Evolutionary conservation across 2,329 filamentous ascomycete species (phyloP).

Genomic region (Trichophaea hybrida): DNA sequence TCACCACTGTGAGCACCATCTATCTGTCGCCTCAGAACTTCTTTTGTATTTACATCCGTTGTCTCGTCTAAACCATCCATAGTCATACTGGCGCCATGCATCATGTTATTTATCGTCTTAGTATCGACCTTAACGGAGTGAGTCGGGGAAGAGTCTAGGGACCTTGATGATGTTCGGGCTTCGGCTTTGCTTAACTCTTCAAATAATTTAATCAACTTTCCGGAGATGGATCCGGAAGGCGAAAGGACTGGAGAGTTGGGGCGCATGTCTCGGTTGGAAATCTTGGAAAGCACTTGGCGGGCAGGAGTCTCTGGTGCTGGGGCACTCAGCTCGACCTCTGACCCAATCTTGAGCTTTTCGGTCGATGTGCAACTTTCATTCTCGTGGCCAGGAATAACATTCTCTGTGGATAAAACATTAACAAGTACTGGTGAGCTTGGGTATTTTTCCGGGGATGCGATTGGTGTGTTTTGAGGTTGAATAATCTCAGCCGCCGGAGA

Average conservation of each 20-base stretch:
- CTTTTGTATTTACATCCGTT: too few relatives aligned
- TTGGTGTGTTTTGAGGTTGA: neutral
- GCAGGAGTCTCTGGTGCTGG: constrained; percentile 11
- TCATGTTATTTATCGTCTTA: too few relatives aligned
- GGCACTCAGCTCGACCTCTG: neutral
- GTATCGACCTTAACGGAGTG: neutral
- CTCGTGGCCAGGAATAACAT: neutral
- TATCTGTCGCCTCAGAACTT: too few relatives aligned
- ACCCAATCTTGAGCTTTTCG: neutral
- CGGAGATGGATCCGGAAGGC: constrained; percentile 15
- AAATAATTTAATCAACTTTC: constrained; percentile 18
- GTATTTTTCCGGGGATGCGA: constrained; percentile 19
- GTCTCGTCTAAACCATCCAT: too few relatives aligned
- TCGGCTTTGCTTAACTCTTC: constrained; percentile 16
- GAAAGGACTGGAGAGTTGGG: constrained; percentile 4
- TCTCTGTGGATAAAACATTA: constrained; percentile 8
- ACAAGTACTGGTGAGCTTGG: constrained; percentile 22
- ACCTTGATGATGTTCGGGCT: neutral
- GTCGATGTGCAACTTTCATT: neutral
- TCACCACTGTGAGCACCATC: too few relatives aligned
- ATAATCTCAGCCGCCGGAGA: constrained; percentile 7
- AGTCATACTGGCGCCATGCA: too few relatives aligned
- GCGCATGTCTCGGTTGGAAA: neutral
- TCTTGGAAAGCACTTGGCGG: constrained; percentile 9
- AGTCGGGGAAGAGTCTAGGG: neutral